Evolutionary conservation across 2,329 filamentous ascomycete genomes (phyloP), one percentile per base, ranked within the genome.

Genomic region (Hymenoscyphus occultus): DNA sequence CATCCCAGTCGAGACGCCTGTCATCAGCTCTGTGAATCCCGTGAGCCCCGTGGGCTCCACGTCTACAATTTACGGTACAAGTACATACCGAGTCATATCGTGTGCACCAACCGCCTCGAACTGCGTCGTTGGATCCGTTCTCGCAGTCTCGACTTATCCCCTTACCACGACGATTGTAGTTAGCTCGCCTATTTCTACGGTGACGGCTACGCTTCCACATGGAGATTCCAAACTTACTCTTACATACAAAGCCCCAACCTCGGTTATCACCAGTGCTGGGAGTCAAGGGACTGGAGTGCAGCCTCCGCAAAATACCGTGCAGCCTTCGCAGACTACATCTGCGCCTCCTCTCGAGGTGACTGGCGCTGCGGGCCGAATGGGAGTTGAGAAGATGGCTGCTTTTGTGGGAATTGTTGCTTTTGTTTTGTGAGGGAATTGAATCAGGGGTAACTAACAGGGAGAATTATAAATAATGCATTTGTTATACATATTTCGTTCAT

Each of bases 341-440:
- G 57, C 32, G 16, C n/a, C 35, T 3, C 45, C 45, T 10, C 14
- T 54, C 16, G 19, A 61, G 31, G 22, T 51, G 3, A 51, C 59
- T 22, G 59, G 19, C 19, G 59, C 59, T 39, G 59, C 59, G 13
- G 59, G 59, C 22, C 59, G 59, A 13, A 45, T 14, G 19, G 48
- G 13, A 13, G 6, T 54, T 61, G 59, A 61, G 59, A 61, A 61
- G 59, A 40, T 61, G 22, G 42, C 40, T 22, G 59, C 59, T 39
- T 40, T 31, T 51, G 59, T 42, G 12, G 59, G 59, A 39, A 39
- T 51, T 31, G 59, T n/a, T 19, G 59, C 59, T 39, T 54, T 61
- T 28, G 54, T 61, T 12, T 58, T 35, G n/a, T 39, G 56, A 58
- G 32, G 56, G 32, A 39, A 39, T 12, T 35, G 32, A 58, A 16